Conservation (phyloP, 1,139 yeast genomes). For the Yamadazyma blattariae region DNA sequence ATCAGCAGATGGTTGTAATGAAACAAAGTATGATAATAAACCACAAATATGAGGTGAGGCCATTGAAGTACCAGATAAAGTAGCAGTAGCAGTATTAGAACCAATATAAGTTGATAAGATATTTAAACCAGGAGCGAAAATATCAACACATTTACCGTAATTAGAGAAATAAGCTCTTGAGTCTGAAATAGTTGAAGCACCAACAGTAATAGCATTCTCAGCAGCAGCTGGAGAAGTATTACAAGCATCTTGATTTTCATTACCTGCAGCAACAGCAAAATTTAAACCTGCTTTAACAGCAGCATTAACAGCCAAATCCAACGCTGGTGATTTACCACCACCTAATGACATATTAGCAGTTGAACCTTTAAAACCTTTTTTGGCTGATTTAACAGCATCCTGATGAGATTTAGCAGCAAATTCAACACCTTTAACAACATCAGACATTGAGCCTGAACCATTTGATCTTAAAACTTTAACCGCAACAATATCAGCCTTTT, state of each 20-base stretch:
- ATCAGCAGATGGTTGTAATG: constrained; percentile 37
- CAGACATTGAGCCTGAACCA: constrained; percentile 42
- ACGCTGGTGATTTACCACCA: constrained; percentile 40
- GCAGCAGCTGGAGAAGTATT: constrained; percentile 44
- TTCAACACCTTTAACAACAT: constrained; percentile 44
- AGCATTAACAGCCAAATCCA: constrained; percentile 43
- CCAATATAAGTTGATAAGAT: constrained; percentile 41
- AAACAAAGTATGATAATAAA: constrained; percentile 37
- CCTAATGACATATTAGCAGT: constrained; percentile 45
- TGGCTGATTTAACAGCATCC: constrained; percentile 22
- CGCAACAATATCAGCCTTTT: constrained; percentile 40
- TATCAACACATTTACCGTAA: constrained; percentile 44
- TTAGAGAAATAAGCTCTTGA: constrained; percentile 41
- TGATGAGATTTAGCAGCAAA: constrained; percentile 39
- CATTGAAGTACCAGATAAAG: constrained; percentile 46
- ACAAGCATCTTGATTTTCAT: constrained; percentile 43
- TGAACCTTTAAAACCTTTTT: constrained; percentile 43
- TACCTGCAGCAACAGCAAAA: constrained; percentile 47
- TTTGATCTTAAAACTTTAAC: constrained; percentile 40
- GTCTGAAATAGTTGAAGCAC: constrained; percentile 38
- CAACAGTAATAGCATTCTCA: constrained; percentile 41
- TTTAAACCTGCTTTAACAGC: constrained; percentile 41
- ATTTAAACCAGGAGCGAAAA: constrained; percentile 45
- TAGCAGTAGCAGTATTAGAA: constrained; percentile 30
- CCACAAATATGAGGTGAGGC: constrained; percentile 46